Evolutionary conservation across 371 early-diverging fungal genomes (phyloP).

Genomic region (Syncephalastrum sp.): DNA sequence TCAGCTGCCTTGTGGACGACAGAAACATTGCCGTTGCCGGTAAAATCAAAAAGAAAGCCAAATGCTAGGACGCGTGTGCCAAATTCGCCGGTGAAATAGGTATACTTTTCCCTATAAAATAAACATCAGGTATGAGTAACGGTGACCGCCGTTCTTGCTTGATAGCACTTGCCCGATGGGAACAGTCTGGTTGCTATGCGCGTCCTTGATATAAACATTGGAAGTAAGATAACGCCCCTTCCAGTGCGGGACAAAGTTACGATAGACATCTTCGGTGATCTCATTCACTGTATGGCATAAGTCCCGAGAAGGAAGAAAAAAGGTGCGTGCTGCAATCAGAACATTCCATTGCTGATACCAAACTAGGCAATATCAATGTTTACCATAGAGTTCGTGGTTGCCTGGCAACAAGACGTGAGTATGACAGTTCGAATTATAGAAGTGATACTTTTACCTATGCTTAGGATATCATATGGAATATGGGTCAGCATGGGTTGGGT

Average conservation of each 20-base stretch:
- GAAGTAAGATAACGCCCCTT: slow-evolving; percentile 53
- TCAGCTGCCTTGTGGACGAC: slow-evolving; percentile 41
- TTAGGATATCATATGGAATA: slow-evolving; percentile 48
- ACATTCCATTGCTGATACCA: slow-evolving; percentile 1
- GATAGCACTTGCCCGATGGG: slow-evolving; percentile 44
- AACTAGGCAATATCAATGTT: neutral
- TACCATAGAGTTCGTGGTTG: slow-evolving; percentile 62
- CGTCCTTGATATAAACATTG: slow-evolving; percentile 50
- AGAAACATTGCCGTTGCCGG: slow-evolving; percentile 36
- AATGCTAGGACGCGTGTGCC: slow-evolving; percentile 59
- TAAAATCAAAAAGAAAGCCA: slow-evolving; percentile 58
- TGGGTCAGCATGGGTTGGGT: slow-evolving; percentile 48
- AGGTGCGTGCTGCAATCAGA: neutral
- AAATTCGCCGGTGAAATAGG: slow-evolving; percentile 53
- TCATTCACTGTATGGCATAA: slow-evolving; percentile 21
- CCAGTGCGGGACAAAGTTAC: slow-evolving; percentile 53
- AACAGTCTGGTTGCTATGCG: slow-evolving; percentile 42
- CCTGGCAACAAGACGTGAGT: slow-evolving; percentile 23
- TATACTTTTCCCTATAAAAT: slow-evolving; percentile 34
- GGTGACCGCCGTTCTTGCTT: neutral
- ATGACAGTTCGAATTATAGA: neutral
- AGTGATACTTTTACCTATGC: slow-evolving; percentile 26
- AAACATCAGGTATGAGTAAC: neutral
- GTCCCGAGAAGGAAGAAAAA: neutral
- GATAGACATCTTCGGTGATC: slow-evolving; percentile 29